Conservation (phyloP, 2,329 filamentous ascomycete genomes). For the Cucurbitaria berberidis region DNA sequence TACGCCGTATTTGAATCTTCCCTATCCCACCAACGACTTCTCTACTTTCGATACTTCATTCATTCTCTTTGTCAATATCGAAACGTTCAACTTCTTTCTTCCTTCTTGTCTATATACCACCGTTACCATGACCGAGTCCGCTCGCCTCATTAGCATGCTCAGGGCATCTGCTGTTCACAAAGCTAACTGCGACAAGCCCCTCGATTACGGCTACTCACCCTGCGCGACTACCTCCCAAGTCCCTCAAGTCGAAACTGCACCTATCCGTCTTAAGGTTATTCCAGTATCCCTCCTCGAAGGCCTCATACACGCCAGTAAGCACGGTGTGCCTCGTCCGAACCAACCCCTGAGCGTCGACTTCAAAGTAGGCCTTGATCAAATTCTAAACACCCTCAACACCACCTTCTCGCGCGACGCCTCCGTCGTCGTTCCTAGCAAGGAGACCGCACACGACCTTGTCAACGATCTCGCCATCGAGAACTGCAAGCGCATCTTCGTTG, state of each 20-base stretch:
- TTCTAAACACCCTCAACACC: conserved; percentile 24
- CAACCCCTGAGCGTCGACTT: conserved; percentile 20
- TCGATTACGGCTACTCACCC: conserved; percentile 3
- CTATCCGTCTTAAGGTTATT: conserved; percentile 6
- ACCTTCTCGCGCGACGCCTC: conserved; percentile 8
- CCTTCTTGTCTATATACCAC: background rate
- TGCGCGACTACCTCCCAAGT: background rate
- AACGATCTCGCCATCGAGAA: conserved; percentile 30
- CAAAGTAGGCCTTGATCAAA: conserved; percentile 19
- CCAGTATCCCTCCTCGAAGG: conserved; percentile 24
- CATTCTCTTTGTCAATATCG: background rate
- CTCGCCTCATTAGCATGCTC: conserved; percentile 31
- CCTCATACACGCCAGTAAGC: conserved; percentile 19
- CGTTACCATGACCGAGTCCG: conserved; percentile 29
- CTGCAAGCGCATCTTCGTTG: conserved; percentile 27
- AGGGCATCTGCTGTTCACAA: conserved; percentile 29
- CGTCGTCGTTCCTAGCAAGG: background rate
- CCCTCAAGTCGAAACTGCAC: conserved; percentile 6
- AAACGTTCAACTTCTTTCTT: background rate
- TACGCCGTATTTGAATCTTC: background rate
- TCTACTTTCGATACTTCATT: background rate
- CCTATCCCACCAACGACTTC: background rate
- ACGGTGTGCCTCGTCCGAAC: conserved; percentile 15
- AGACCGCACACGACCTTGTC: conserved; percentile 15
- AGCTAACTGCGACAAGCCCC: conserved; percentile 27